A percentile compares a stretch with the other conserved stretches of the same genome.
Conservation (phyloP, 257 asterid genomes). For the Linaria vulgaris region DNA sequence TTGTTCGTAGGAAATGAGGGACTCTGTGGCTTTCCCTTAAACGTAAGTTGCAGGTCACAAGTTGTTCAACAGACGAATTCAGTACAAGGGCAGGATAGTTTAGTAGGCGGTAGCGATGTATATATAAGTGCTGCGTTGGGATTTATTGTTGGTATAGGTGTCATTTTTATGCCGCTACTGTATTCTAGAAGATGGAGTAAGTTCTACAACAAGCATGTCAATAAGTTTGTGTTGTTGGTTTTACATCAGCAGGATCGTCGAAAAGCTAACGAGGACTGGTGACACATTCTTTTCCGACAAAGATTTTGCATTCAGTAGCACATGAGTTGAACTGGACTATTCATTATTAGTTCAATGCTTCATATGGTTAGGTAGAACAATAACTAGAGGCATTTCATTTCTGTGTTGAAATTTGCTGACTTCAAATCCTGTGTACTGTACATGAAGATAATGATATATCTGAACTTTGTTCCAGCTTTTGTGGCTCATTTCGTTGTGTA, state of each 20-base stretch:
- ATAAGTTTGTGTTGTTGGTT: conserved; percentile 5
- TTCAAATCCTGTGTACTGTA: too few relatives aligned
- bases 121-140: conserved; percentile 9
- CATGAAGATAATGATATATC: background rate
- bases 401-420: conserved; percentile 21
- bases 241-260: background rate
- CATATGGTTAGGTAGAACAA: too few relatives aligned
- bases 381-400: too few relatives aligned
- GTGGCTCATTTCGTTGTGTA: too few relatives aligned
- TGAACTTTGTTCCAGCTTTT: too few relatives aligned
- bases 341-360: too few relatives aligned
- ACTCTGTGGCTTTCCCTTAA: conserved; percentile 25
- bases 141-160: conserved; percentile 5
- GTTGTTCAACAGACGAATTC: background rate
- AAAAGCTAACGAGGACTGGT: conserved; percentile 6
- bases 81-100: background rate
- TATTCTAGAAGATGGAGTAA: background rate
- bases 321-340: conserved; percentile 36
- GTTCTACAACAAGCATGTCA: background rate
- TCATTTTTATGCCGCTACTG: background rate
- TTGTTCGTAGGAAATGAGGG: conserved; percentile 29
- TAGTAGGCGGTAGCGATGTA: background rate
- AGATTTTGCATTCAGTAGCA: too few relatives aligned
- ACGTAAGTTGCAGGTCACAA: conserved; percentile 9
- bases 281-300: too few relatives aligned